These are phyloP conservation scores for Colletotrichum sp. DNA, from an alignment of 2,329 filamentous ascomycete species.

Conservation along the genomic window DNA sequence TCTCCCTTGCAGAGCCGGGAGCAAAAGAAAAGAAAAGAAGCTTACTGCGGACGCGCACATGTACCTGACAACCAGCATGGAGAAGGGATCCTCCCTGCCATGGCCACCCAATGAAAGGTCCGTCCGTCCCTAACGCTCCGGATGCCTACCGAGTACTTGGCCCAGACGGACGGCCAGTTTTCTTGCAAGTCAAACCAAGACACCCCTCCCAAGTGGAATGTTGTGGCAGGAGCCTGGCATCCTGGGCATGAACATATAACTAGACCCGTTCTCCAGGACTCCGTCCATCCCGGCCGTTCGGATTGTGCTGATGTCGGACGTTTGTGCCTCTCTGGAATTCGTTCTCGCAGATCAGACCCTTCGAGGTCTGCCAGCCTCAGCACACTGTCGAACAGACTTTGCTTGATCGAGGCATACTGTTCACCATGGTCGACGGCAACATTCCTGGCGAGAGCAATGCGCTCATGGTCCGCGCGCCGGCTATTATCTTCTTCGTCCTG, in stretches of 20 bases:
- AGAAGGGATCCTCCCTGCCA: not conserved
- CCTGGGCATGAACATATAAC: slow-evolving; percentile 12
- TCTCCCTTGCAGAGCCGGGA: not conserved
- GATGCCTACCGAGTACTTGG: not conserved
- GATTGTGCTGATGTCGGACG: not conserved
- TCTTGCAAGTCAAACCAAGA: not conserved
- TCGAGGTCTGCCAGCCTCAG: not conserved
- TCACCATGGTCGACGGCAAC: slow-evolving; percentile 32
- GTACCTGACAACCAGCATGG: slow-evolving; percentile 1
- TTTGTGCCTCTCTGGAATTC: not conserved
- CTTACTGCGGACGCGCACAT: not conserved
- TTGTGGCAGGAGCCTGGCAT: not conserved
- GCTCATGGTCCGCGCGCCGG: slow-evolving; percentile 40
- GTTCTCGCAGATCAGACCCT: not conserved
- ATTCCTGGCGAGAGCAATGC: slow-evolving; percentile 39
- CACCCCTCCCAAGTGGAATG: not conserved
- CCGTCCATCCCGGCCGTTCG: not conserved
- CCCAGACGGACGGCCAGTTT: not conserved
- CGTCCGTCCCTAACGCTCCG: not conserved
- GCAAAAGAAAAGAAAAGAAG: not conserved
- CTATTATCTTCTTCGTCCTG: slow-evolving; percentile 46
- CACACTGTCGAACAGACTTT: not conserved
- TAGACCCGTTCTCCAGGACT: not conserved
- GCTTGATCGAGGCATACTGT: not conserved
- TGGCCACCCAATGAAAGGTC: not conserved